Evolutionary conservation across 1,284 basidiomycete genomes (phyloP), one percentile per base, ranked within the genome.

Genomic region (Rhodotorula mucilaginosa): DNA sequence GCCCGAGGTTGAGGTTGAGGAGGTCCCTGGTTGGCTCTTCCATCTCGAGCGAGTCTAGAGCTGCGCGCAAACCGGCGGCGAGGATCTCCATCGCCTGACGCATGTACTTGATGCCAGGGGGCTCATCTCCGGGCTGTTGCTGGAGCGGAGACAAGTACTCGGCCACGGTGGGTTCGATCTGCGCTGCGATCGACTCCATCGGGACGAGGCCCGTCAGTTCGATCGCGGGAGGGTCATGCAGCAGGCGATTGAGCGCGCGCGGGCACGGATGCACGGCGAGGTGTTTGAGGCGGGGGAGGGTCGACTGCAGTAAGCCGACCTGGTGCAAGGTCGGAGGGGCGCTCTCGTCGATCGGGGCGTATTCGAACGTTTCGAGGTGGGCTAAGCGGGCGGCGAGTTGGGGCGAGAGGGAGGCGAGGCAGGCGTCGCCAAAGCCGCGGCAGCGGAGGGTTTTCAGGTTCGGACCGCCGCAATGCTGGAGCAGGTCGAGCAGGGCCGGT

Each of bases 361-460:
- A 64, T 48, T 67, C 69, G n/a, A 64, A 64, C 2, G 26, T 19
- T 8, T 59, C 62, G 61, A 67, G 65, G 5, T n/a, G n/a, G 2
- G 58, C 21, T 23, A 71, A 47, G 19, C 29, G 54, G 0, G 21
- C 31, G 26, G 31, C 47, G 21, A 67, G 12, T 1, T 26, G 12
- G 21, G 48, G 3, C 5, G 61, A 26, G 2, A 67, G 23, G 26
- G 3, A 12, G 15, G 49, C 48, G 19, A 67, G 19, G 23, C 31
- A 19, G 0, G 46, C 6, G 51, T 64, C 63, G 19, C 69, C 69
- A 47, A 67, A 71, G n/a, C 69, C 69, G 10, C 62, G 61, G 23
- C 63, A 31, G 12, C 65, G 47, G 10, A 71, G 29, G 26, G 31
- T 49, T 15, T n/a, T 58, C 13, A 70, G n/a, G 0, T 51, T 39